Conservation (phyloP, 345 rosid species). For the Lumnitzera littorea region DNA sequence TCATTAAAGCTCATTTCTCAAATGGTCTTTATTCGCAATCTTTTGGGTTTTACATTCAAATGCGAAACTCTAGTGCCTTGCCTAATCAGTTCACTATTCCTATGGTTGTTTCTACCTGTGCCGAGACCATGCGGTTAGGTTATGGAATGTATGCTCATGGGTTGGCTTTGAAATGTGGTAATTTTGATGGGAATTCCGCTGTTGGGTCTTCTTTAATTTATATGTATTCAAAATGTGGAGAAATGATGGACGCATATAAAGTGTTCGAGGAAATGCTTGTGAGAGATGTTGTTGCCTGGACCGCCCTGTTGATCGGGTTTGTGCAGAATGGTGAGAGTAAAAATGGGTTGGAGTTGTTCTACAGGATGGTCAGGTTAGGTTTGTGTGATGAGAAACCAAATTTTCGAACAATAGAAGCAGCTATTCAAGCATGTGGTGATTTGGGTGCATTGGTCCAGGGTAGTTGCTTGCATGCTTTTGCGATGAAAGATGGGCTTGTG, state of each 20-base stretch:
- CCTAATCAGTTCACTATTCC: slow-evolving; percentile 51
- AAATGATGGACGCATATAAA: slow-evolving; percentile 27
- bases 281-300: slow-evolving; percentile 69
- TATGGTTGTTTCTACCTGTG: slow-evolving; percentile 56
- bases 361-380: slow-evolving; percentile 35
- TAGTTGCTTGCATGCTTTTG: slow-evolving; percentile 50
- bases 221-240: slow-evolving; percentile 44
- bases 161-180: slow-evolving; percentile 37
- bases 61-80: slow-evolving; percentile 27
- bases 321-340: slow-evolving; percentile 50
- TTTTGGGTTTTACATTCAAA: slow-evolving; percentile 29
- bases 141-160: slow-evolving; percentile 43
- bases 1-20: slow-evolving; percentile 62
- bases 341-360: slow-evolving; percentile 42
- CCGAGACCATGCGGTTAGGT: slow-evolving; percentile 37
- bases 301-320: slow-evolving; percentile 55
- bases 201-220: slow-evolving; percentile 60
- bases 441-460: slow-evolving; percentile 37
- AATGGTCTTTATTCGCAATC: slow-evolving; percentile 35
- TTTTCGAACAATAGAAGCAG: slow-evolving; percentile 55
- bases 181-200: slow-evolving; percentile 27
- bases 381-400: slow-evolving; percentile 38
- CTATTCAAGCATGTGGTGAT: slow-evolving; percentile 56
- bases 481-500: slow-evolving; percentile 42
- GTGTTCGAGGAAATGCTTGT: slow-evolving; percentile 52